These are phyloP conservation scores for Bryoglossum gracile DNA, from an alignment of 495 filamentous ascomycete species.

Conservation along the genomic window DNA sequence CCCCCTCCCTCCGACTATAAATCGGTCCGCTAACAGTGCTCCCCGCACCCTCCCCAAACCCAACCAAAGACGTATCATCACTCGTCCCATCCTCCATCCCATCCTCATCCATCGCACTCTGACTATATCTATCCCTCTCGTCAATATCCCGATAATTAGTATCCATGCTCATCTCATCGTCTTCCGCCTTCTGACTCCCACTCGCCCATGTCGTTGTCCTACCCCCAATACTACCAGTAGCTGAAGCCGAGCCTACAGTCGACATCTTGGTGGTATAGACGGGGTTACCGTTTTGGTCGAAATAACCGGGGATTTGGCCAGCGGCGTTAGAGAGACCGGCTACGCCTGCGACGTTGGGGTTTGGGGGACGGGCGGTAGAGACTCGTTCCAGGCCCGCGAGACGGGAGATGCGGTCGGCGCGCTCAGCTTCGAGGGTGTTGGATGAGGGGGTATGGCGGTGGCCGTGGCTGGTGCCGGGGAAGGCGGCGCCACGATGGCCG, in stretches of 20 bases:
- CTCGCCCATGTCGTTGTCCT: constrained; percentile 65
- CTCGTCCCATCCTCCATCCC: constrained; percentile 68
- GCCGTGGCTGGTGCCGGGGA: constrained; percentile 42
- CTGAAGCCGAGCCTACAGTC: constrained; percentile 80
- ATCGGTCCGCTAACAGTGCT: constrained; percentile 71
- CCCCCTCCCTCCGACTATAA: constrained; percentile 32
- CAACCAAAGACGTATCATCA: constrained; percentile 76
- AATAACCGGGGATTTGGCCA: constrained; percentile 48
- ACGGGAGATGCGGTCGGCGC: constrained; percentile 87
- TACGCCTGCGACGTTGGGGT: constrained; percentile 24
- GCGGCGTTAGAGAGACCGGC: constrained; percentile 32
- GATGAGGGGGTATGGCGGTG: constrained; percentile 55
- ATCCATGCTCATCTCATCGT: constrained; percentile 61
- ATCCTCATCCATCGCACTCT: constrained; percentile 44
- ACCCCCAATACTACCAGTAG: constrained; percentile 58
- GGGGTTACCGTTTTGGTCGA: constrained; percentile 58
- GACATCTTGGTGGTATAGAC: constrained; percentile 56
- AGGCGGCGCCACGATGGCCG: constrained; percentile 69
- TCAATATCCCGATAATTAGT: constrained; percentile 35
- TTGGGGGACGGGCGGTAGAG: constrained; percentile 50
- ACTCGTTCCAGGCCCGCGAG: constrained; percentile 80
- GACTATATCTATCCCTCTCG: constrained; percentile 37
- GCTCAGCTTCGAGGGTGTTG: constrained; percentile 77
- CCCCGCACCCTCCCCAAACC: constrained; percentile 80
- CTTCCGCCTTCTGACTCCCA: constrained; percentile 46